A percentile compares a stretch with the other conserved stretches of the same genome.
Conservation (phyloP, 768 basidiomycete species). For the Gelatoporia subvermispora region DNA sequence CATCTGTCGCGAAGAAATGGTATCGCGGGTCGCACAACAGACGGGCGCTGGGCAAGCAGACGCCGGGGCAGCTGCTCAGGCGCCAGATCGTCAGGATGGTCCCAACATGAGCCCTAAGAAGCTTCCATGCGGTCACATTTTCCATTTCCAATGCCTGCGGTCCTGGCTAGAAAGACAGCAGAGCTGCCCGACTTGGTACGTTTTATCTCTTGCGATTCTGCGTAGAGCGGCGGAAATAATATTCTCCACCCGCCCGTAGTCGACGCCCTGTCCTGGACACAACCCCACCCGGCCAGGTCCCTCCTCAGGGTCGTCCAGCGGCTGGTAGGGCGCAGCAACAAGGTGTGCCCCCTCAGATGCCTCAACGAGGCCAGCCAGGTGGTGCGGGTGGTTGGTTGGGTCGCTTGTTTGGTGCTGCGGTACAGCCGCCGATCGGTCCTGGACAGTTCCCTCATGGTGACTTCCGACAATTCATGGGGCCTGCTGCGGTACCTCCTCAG, state of each 20-base stretch:
- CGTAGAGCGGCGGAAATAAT: conserved; percentile 6
- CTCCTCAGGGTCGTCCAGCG: conserved; percentile 8
- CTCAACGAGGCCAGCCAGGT: conserved; percentile 27
- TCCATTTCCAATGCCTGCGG: conserved; percentile 95
- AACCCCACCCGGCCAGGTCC: conserved; percentile 17
- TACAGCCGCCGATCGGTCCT: conserved; percentile 34
- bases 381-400: conserved; percentile 41
- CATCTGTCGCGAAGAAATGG: conserved; percentile 97
- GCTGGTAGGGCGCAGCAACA: conserved; percentile 20
- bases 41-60: conserved; percentile 11
- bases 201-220: conserved; percentile 4
- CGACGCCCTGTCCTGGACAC: conserved; percentile 74
- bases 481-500: conserved; percentile 28
- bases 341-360: conserved; percentile 22
- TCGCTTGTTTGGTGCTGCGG: conserved; percentile 52
- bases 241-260: conserved; percentile 33
- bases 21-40: conserved; percentile 26
- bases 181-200: conserved; percentile 97
- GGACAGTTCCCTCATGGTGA: conserved; percentile 19
- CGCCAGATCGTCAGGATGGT: conserved; percentile 43
- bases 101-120: conserved; percentile 97
- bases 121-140: conserved; percentile 93
- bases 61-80: conserved; percentile 21
- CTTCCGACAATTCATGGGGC: conserved; percentile 11
- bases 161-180: conserved; percentile 99